phyloP scores from a whole-genome alignment of 768 basidiomycete genomes.

The Trametes cubensis region DNA sequence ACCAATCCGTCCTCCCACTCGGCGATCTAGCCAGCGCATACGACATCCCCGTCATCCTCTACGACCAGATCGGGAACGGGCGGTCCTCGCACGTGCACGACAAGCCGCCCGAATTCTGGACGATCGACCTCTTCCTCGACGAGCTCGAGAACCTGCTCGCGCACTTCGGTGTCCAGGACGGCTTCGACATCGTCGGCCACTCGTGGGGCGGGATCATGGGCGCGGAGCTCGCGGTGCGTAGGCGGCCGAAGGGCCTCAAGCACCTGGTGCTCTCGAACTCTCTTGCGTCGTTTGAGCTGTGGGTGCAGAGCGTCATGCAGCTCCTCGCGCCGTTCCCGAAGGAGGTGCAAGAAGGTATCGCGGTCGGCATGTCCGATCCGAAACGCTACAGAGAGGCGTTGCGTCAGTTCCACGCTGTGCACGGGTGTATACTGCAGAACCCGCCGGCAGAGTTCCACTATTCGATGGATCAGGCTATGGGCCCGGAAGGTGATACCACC shows the following conservation, averaged over 20 bases:
- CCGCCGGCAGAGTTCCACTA: conserved; percentile 42
- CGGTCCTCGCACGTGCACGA: conserved; percentile 46
- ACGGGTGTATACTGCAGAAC: conserved; percentile 48
- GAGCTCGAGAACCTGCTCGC: conserved; percentile 54
- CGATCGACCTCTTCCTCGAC: conserved; percentile 53
- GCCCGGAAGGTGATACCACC: conserved; percentile 47
- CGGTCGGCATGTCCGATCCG: conserved; percentile 42
- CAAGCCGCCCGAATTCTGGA: conserved; percentile 44
- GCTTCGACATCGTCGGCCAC: conserved; percentile 55
- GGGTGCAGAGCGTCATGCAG: conserved; percentile 42
- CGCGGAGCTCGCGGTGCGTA: conserved; percentile 41
- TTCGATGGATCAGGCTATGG: conserved; percentile 35
- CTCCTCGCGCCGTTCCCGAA: conserved; percentile 45
- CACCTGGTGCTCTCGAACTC: conserved; percentile 49
- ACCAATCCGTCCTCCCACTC: conserved; percentile 45
- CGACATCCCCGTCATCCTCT: conserved; percentile 47
- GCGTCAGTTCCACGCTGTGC: conserved; percentile 42
- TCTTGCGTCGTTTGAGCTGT: conserved; percentile 48
- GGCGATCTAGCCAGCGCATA: conserved; percentile 38
- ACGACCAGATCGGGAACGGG: conserved; percentile 54
- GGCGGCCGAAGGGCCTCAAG: conserved; percentile 43
- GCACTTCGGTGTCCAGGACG: conserved; percentile 41
- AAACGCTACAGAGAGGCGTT: conserved; percentile 47
- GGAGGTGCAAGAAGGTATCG: conserved; percentile 43
- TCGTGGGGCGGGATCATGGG: conserved; percentile 62